Conservation (phyloP, 805 yeast species). For the Myxozyma geophila region DNA sequence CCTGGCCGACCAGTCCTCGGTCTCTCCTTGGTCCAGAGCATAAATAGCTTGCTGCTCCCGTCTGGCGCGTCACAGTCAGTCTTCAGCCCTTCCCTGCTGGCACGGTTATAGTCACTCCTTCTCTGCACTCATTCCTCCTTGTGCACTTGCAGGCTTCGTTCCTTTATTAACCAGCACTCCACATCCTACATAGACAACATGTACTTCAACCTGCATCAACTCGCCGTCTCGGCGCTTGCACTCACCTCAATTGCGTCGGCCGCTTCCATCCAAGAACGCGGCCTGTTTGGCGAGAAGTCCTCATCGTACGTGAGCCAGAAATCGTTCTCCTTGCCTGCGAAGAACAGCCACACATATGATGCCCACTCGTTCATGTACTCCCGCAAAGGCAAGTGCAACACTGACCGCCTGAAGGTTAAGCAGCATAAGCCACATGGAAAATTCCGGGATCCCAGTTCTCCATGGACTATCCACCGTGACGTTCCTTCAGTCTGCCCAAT, state of each 20-base stretch:
- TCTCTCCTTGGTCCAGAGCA: too few species aligned
- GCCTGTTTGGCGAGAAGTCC: slow-evolving; percentile 3
- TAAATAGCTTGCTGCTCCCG: neutral
- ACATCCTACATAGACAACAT: neutral
- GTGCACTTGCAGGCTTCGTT: neutral
- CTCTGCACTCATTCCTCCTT: neutral
- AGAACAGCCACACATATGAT: slow-evolving; percentile 2
- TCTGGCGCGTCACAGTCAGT: neutral
- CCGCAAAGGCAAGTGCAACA: neutral
- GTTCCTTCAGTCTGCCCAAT: slow-evolving; percentile 24
- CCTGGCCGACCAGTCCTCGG: too few species aligned
- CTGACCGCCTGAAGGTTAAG: slow-evolving; percentile 16
- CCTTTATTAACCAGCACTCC: neutral
- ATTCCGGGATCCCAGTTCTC: slow-evolving; percentile 15
- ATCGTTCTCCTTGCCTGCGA: neutral
- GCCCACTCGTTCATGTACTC: neutral
- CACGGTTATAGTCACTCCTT: neutral
- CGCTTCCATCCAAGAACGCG: slow-evolving; percentile 6
- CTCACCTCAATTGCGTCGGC: slow-evolving; percentile 5
- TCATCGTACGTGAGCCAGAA: neutral
- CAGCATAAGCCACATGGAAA: slow-evolving; percentile 11
- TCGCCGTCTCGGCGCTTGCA: slow-evolving; percentile 5
- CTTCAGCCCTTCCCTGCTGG: neutral
- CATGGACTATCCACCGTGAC: slow-evolving; percentile 28
- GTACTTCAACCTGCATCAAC: slow-evolving; percentile 4